Percentiles rank a stretch among this genome's conserved stretches.
These are phyloP conservation scores for Aquilaria yunnanensis DNA, from an alignment of 345 rosid genomes.

Conservation along the genomic window DNA sequence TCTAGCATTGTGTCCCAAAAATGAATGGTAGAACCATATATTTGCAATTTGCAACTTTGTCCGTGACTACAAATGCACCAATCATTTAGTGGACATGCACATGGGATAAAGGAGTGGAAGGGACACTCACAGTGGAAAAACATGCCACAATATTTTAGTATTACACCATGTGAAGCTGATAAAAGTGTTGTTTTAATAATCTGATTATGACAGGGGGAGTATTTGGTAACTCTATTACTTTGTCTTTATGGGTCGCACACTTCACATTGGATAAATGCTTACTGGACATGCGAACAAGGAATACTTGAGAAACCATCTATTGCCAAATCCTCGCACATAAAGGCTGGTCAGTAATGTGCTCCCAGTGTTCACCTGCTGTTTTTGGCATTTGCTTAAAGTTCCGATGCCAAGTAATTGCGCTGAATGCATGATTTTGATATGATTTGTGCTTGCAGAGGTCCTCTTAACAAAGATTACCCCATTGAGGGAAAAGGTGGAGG, in stretches of 20 bases:
- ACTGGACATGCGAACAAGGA: slow-evolving; percentile 57
- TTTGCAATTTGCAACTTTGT: too few species aligned
- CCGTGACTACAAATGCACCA: too few species aligned
- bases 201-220: too few species aligned
- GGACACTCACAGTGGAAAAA: too few species aligned
- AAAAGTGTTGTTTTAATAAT: too few species aligned
- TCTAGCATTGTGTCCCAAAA: background rate
- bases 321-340: slow-evolving; percentile 78
- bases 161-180: too few species aligned
- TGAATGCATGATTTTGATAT: slow-evolving; percentile 6
- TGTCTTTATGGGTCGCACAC: too few species aligned
- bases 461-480: slow-evolving; percentile 62
- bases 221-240: too few species aligned
- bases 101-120: too few species aligned
- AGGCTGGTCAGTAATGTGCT: slow-evolving; percentile 41
- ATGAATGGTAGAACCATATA: too few species aligned
- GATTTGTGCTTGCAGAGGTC: slow-evolving; percentile 48
- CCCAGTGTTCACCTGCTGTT: background rate
- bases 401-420: background rate
- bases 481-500: slow-evolving; percentile 44
- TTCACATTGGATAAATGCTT: slow-evolving; percentile 1
- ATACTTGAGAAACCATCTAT: slow-evolving; percentile 69
- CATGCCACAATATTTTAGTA: too few species aligned
- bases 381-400: background rate
- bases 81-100: too few species aligned